phyloP scores from a whole-genome alignment of 2,329 filamentous ascomycete genomes.

The Hypoxylon sp. region DNA sequence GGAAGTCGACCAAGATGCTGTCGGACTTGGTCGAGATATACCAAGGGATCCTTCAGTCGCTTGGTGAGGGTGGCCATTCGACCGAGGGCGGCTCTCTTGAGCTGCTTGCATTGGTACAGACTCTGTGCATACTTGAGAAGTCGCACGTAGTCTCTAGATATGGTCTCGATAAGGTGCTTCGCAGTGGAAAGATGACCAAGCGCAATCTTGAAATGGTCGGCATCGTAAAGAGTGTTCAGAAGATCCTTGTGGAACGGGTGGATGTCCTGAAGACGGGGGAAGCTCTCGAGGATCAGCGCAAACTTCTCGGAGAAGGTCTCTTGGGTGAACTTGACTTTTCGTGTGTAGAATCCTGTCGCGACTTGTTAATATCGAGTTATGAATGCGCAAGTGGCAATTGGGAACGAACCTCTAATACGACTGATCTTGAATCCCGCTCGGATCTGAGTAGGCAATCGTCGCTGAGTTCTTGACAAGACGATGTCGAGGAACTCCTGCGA shows the following conservation, averaged over 20 bases:
- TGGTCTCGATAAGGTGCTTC: conserved; percentile 95
- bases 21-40: conserved; percentile 95
- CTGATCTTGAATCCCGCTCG: conserved; percentile 95
- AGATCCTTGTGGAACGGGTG: conserved; percentile 90
- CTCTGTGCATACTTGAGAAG: conserved; percentile 96
- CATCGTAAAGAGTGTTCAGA: conserved; percentile 98
- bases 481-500: conserved; percentile 98
- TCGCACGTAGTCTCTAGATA: conserved; percentile 94
- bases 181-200: conserved; percentile 95
- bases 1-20: conserved; percentile 98
- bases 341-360: conserved; percentile 78
- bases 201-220: conserved; percentile 96
- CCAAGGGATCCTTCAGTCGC: conserved; percentile 89
- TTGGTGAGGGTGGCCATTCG: conserved; percentile 98
- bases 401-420: conserved; percentile 73
- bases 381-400: not conserved
- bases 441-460: conserved; percentile 93
- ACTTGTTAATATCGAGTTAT: conserved; percentile 7
- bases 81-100: conserved; percentile 94
- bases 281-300: conserved; percentile 86
- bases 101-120: conserved; percentile 98
- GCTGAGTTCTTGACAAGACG: conserved; percentile 91
- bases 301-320: conserved; percentile 98
- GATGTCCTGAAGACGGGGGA: conserved; percentile 91
- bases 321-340: conserved; percentile 98